phyloP scores from a whole-genome alignment of 202 grass and related monocot genomes.

The Zoysia matrella region DNA sequence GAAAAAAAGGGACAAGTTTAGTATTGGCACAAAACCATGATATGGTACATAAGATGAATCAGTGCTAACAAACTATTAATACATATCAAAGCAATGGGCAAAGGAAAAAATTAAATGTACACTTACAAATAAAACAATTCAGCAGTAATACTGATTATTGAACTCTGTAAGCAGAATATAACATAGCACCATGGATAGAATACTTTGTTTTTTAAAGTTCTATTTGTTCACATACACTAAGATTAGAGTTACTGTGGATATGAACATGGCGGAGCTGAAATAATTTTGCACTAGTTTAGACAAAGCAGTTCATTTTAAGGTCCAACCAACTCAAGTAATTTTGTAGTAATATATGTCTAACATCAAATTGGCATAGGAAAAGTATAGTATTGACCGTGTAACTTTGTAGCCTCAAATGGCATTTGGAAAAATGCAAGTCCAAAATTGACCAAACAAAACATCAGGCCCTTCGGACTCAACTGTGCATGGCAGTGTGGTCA shows the following conservation, averaged over 20 bases:
- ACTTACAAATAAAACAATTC: conserved; percentile 1
- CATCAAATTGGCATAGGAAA: not conserved
- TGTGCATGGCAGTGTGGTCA: not conserved
- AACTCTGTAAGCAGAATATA: not conserved
- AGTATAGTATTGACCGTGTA: not conserved
- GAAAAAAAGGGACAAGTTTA: not conserved
- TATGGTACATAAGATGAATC: not conserved
- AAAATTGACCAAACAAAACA: not conserved
- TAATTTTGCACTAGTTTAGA: not conserved
- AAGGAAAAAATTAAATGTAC: not conserved
- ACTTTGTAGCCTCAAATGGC: conserved; percentile 6
- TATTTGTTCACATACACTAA: not conserved
- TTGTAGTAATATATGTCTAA: not conserved
- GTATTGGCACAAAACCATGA: not conserved
- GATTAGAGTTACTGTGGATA: not conserved
- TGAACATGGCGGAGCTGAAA: not conserved
- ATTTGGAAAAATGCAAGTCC: not conserved
- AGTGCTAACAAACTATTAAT: not conserved
- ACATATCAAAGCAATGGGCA: not conserved
- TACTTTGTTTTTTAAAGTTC: not conserved
- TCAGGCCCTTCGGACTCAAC: not conserved
- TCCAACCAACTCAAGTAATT: not conserved
- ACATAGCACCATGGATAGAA: not conserved
- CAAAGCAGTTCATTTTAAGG: not conserved
- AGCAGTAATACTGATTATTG: not conserved